Evolutionary conservation across 371 early-diverging fungal genomes (phyloP).

Genomic region (Mortierella sp.): DNA sequence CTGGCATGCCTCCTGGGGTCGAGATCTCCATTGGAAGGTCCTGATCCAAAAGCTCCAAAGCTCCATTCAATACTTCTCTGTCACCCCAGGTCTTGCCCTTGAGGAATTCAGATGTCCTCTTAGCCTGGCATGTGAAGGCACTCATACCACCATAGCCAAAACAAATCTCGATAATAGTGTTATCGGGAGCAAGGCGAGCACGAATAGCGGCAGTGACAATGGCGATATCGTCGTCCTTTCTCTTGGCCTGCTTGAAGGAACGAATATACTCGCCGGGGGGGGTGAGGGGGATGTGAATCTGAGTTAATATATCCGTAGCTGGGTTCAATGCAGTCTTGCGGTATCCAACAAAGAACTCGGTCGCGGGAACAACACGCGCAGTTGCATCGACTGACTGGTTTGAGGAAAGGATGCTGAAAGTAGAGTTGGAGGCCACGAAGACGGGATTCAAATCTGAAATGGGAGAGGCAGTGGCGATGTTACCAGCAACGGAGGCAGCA

Average conservation of each 20-base stretch:
- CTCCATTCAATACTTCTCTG: conserved; percentile 55
- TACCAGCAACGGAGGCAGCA: conserved; percentile 84
- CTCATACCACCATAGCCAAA: conserved; percentile 86
- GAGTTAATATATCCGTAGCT: conserved; percentile 69
- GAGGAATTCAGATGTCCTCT: conserved; percentile 51
- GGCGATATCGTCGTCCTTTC: conserved; percentile 86
- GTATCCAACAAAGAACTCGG: conserved; percentile 81
- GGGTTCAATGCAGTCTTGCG: conserved; percentile 74
- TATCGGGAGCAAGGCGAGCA: conserved; percentile 60
- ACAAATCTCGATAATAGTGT: conserved; percentile 61
- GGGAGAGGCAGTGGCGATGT: conserved; percentile 84
- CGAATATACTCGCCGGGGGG: conserved; percentile 64
- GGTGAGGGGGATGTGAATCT: conserved; percentile 71
- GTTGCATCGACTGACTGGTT: conserved; percentile 46
- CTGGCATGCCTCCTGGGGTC: conserved; percentile 84
- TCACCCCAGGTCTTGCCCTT: conserved; percentile 66
- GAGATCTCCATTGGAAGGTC: conserved; percentile 71
- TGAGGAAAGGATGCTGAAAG: conserved; percentile 63
- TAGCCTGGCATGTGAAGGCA: conserved; percentile 68
- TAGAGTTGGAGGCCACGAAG: conserved; percentile 73
- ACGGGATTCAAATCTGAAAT: conserved; percentile 88
- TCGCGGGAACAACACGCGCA: conserved; percentile 65
- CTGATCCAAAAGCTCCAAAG: conserved; percentile 57
- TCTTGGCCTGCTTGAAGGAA: conserved; percentile 85
- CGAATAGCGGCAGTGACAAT: conserved; percentile 81